phyloP scores from a whole-genome alignment of 768 basidiomycete genomes.

The Gymnopilus junonius region DNA sequence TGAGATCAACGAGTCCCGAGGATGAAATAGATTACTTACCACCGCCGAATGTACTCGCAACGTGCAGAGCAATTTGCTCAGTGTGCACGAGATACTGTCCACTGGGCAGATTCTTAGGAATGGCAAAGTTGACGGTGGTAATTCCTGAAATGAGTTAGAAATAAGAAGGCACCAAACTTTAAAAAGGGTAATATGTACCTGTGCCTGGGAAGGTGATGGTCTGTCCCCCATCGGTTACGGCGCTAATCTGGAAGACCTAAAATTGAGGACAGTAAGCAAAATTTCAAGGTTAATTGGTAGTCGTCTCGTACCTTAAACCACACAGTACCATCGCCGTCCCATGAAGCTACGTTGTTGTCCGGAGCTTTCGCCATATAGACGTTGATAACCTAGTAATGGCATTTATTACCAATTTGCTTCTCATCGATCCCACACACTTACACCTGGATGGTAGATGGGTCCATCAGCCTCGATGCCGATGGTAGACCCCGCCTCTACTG shows the following conservation, averaged over 20 bases:
- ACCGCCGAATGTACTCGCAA: constrained; percentile 41
- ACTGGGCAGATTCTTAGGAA: constrained; percentile 40
- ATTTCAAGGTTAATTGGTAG: not conserved
- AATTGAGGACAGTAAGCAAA: not conserved
- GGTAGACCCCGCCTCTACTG: constrained; percentile 33
- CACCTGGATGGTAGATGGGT: constrained; percentile 23
- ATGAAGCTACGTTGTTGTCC: constrained; percentile 30
- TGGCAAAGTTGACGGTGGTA: constrained; percentile 37
- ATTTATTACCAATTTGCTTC: not conserved
- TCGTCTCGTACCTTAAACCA: constrained; percentile 47
- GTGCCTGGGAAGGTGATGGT: constrained; percentile 51
- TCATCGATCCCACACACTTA: not conserved
- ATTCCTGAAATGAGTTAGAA: constrained; percentile 2
- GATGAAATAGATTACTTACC: constrained; percentile 31
- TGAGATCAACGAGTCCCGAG: not conserved
- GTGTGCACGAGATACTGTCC: constrained; percentile 48
- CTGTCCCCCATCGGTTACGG: constrained; percentile 49
- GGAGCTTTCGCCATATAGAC: constrained; percentile 29
- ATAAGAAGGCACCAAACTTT: not conserved
- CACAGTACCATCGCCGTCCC: constrained; percentile 47
- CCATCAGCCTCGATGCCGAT: constrained; percentile 13
- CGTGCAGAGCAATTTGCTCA: constrained; percentile 49
- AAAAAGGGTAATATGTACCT: constrained; percentile 27
- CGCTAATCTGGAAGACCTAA: constrained; percentile 37
- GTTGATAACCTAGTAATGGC: constrained; percentile 16